phyloP scores from a whole-genome alignment of 768 basidiomycete species.

The Kwoniella dejecticola region DNA sequence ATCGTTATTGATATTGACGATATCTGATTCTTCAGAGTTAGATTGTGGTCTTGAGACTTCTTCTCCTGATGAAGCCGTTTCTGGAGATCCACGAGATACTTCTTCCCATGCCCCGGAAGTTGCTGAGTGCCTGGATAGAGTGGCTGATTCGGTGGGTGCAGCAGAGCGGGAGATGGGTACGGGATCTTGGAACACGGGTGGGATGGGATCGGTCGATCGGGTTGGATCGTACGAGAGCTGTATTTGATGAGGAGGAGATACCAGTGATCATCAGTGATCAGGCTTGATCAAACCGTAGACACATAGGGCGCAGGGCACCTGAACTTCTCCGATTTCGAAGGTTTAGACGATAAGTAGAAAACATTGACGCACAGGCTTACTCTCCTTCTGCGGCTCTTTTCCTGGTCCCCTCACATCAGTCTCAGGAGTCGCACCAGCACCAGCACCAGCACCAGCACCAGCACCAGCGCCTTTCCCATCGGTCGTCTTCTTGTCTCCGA shows the following conservation, averaged over 20 bases:
- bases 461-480: constrained; percentile 42
- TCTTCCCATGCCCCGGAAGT: constrained; percentile 50
- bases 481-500: constrained; percentile 29
- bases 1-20: constrained; percentile 18
- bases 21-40: constrained; percentile 9
- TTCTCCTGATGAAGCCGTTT: constrained; percentile 25
- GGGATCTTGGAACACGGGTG: constrained; percentile 29
- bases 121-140: constrained; percentile 35
- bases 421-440: too few relatives aligned
- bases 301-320: too few relatives aligned
- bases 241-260: neutral
- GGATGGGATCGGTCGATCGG: constrained; percentile 44
- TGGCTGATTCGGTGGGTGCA: constrained; percentile 28
- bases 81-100: constrained; percentile 24
- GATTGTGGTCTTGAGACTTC: constrained; percentile 34
- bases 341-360: too few relatives aligned
- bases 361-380: too few relatives aligned
- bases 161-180: constrained; percentile 2
- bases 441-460: too few relatives aligned
- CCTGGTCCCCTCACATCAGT: constrained; percentile 32
- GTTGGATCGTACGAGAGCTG: constrained; percentile 47
- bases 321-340: too few relatives aligned
- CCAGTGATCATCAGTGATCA: too few relatives aligned
- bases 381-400: too few relatives aligned
- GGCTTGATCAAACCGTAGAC: too few relatives aligned